A percentile compares a stretch with the other conserved stretches of the same genome.
phyloP scores from a whole-genome alignment of 2,329 filamentous ascomycete genomes.

The Magnaporthiopsis rhizophila region DNA sequence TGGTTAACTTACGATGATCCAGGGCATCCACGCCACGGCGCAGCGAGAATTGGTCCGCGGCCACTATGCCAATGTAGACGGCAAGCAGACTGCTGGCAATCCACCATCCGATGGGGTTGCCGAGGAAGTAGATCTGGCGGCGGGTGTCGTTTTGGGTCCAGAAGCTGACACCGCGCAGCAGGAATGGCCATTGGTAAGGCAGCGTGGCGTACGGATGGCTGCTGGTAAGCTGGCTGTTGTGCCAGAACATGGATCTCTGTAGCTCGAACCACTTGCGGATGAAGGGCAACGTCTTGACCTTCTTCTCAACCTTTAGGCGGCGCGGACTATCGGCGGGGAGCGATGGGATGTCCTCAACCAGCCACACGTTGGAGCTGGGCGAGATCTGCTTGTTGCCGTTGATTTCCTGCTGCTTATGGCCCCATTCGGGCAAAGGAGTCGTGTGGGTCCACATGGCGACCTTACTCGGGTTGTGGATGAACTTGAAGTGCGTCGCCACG shows the following conservation, averaged over 20 bases:
- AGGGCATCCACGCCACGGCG: slow-evolving; percentile 89
- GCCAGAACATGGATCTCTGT: slow-evolving; percentile 97
- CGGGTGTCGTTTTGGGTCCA: slow-evolving; percentile 95
- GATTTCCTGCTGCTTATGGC: slow-evolving; percentile 94
- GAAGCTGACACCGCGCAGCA: slow-evolving; percentile 95
- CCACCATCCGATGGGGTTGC: slow-evolving; percentile 98
- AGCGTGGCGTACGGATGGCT: slow-evolving; percentile 93
- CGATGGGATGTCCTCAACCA: slow-evolving; percentile 83
- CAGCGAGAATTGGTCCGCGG: slow-evolving; percentile 87
- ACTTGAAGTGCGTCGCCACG: slow-evolving; percentile 87
- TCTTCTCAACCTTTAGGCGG: slow-evolving; percentile 64
- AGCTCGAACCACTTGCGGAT: slow-evolving; percentile 92
- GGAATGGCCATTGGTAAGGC: slow-evolving; percentile 96
- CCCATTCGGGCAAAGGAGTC: slow-evolving; percentile 94
- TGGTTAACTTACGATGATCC: slow-evolving; percentile 69
- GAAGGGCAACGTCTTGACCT: slow-evolving; percentile 82
- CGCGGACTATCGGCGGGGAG: slow-evolving; percentile 64
- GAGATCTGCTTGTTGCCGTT: slow-evolving; percentile 96
- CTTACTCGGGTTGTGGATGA: slow-evolving; percentile 88
- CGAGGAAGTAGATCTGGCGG: slow-evolving; percentile 97
- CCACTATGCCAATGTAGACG: slow-evolving; percentile 85
- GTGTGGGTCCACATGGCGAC: slow-evolving; percentile 99
- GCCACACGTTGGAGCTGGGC: slow-evolving; percentile 89
- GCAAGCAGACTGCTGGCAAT: slow-evolving; percentile 84
- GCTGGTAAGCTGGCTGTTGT: slow-evolving; percentile 96